Conservation (phyloP, 2,329 filamentous ascomycete species). For the Exophiala phaeomuriformis region DNA sequence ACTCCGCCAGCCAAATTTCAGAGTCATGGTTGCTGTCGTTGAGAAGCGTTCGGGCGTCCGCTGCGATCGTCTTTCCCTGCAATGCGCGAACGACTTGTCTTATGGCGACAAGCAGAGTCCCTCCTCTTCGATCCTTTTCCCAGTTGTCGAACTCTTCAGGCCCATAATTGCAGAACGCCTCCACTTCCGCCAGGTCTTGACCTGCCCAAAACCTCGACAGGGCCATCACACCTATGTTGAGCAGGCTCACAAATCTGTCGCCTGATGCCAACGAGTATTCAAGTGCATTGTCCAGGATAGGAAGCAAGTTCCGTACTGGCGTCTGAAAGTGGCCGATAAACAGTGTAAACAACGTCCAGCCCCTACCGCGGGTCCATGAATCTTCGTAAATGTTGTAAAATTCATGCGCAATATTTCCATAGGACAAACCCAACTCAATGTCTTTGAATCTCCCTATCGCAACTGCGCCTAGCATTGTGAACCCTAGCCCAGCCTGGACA, state of each 20-base stretch:
- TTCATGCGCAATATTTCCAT: constrained; percentile 47
- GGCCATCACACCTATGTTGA: constrained; percentile 54
- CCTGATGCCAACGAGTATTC: constrained; percentile 52
- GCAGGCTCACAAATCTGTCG: constrained; percentile 51
- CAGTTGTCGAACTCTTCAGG: constrained; percentile 53
- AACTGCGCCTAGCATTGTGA: constrained; percentile 52
- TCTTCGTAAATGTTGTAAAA: constrained; percentile 48
- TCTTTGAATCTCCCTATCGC: constrained; percentile 52
- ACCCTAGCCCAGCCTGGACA: constrained; percentile 52
- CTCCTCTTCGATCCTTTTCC: constrained; percentile 52
- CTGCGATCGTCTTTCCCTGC: constrained; percentile 52
- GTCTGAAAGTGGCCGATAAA: constrained; percentile 56
- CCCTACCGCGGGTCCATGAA: constrained; percentile 49
- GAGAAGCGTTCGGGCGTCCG: constrained; percentile 44
- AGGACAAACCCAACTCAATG: constrained; percentile 46
- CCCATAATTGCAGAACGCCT: constrained; percentile 50
- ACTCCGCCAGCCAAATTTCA: constrained; percentile 42
- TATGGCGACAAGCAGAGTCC: constrained; percentile 48
- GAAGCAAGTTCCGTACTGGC: constrained; percentile 47
- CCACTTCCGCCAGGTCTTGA: constrained; percentile 52
- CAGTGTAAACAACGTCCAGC: constrained; percentile 50
- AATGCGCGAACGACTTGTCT: constrained; percentile 52
- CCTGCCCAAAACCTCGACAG: constrained; percentile 50
- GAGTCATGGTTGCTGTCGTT: constrained; percentile 50
- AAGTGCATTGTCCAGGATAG: constrained; percentile 48